A percentile compares a stretch with the other conserved stretches of the same genome.
These are phyloP conservation scores for Thraustochytrium striatum DNA, from an alignment of 352 stramenopile genomes.

Conservation along the genomic window DNA sequence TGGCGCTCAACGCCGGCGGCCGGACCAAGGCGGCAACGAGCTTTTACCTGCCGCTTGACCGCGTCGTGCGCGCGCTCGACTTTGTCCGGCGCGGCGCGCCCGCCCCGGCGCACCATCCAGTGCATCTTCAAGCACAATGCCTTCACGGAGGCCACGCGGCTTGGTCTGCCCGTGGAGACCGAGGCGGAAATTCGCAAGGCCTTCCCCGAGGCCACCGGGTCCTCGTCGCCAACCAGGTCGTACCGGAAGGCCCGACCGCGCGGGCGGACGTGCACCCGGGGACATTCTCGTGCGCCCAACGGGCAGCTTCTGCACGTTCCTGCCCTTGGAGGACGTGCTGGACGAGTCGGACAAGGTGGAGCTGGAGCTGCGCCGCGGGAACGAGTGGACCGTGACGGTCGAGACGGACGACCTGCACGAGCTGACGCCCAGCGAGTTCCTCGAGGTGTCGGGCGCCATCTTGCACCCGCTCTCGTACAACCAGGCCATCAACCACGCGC, in stretches of 20 bases:
- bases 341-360: slow-evolving; percentile 65
- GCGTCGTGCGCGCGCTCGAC: slow-evolving; percentile 69
- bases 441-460: slow-evolving; percentile 75
- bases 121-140: slow-evolving; percentile 78
- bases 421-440: slow-evolving; percentile 72
- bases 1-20: slow-evolving; percentile 81
- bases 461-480: slow-evolving; percentile 80
- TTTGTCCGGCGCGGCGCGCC: slow-evolving; percentile 62
- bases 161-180: slow-evolving; percentile 67
- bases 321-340: slow-evolving; percentile 69
- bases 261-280: slow-evolving; percentile 62
- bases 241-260: slow-evolving; percentile 70
- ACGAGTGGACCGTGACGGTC: slow-evolving; percentile 59
- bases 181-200: slow-evolving; percentile 66
- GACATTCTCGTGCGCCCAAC: slow-evolving; percentile 77
- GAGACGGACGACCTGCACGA: slow-evolving; percentile 71
- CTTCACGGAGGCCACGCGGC: slow-evolving; percentile 77
- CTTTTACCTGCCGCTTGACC: slow-evolving; percentile 81
- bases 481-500: slow-evolving; percentile 72
- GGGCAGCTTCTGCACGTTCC: slow-evolving; percentile 70
- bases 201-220: slow-evolving; percentile 73
- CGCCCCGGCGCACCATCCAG: slow-evolving; percentile 71
- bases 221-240: slow-evolving; percentile 77
- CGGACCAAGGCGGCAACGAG: slow-evolving; percentile 76
- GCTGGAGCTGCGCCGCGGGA: slow-evolving; percentile 71